Conservation (phyloP, 441 rosid species). For the Hura crepitans region DNA sequence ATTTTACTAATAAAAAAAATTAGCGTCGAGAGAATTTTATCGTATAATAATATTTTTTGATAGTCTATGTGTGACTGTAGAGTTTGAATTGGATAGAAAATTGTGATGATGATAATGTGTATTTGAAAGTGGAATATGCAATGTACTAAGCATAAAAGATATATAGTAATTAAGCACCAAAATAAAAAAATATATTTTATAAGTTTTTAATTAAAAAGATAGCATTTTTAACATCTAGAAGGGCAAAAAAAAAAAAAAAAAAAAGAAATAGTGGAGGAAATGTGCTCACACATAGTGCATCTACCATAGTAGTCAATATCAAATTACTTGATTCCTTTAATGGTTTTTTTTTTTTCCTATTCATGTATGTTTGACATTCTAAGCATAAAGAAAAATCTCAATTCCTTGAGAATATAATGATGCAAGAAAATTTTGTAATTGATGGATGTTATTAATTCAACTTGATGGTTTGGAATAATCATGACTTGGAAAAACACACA, state of each 20-base stretch:
- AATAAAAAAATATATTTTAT: not conserved
- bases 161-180: not conserved
- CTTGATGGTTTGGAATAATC: conserved; percentile 13
- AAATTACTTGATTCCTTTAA: not conserved
- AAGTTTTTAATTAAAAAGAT: not conserved
- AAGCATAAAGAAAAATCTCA: not conserved
- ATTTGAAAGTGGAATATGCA: conserved; percentile 10
- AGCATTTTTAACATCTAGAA: not conserved
- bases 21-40: too few relatives aligned
- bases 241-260: not conserved
- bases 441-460: conserved; percentile 6
- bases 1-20: too few relatives aligned
- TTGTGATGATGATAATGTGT: not conserved
- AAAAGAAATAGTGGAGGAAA: not conserved
- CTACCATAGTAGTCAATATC: conserved; percentile 2
- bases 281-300: not conserved
- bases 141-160: conserved; percentile 3
- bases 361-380: conserved; percentile 24
- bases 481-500: conserved; percentile 10
- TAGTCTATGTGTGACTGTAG: too few relatives aligned
- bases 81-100: not conserved
- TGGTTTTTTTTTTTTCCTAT: not conserved
- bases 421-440: not conserved
- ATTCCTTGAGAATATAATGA: conserved; percentile 17
- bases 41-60: too few relatives aligned